phyloP scores from a whole-genome alignment of 192 early-diverging fungal species.

The Gigaspora rosea region DNA sequence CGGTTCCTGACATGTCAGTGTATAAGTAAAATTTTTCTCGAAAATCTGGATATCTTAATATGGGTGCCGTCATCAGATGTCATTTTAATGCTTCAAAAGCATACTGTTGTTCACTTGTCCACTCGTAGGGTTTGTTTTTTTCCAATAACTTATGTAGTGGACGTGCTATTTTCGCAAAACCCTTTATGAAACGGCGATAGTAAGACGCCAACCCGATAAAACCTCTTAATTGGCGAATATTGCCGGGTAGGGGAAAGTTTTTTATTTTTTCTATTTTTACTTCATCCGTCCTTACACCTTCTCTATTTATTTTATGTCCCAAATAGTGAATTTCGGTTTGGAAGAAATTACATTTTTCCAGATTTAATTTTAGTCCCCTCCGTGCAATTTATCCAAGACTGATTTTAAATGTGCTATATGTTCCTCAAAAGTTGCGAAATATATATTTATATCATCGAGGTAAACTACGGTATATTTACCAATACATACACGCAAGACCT shows the following conservation, averaged over 20 bases:
- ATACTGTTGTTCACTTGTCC: neutral
- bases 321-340: too few relatives aligned
- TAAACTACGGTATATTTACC: constrained; percentile 39
- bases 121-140: constrained; percentile 2
- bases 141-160: neutral
- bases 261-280: neutral
- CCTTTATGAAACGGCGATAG: too few relatives aligned
- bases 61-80: too few relatives aligned
- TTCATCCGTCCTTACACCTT: too few relatives aligned
- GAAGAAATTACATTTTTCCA: too few relatives aligned
- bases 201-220: neutral
- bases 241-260: neutral
- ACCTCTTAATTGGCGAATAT: neutral
- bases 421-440: constrained; percentile 36
- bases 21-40: too few relatives aligned
- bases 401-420: constrained; percentile 31
- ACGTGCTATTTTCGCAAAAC: neutral
- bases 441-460: constrained; percentile 49
- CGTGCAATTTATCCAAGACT: neutral
- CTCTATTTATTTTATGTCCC: too few relatives aligned
- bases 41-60: too few relatives aligned
- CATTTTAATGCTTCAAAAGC: too few relatives aligned
- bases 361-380: neutral
- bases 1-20: too few relatives aligned
- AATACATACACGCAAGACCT: constrained; percentile 34